These are phyloP conservation scores for Pseudocercospora eumusae DNA, from an alignment of 2,329 filamentous ascomycete genomes.

Conservation along the genomic window DNA sequence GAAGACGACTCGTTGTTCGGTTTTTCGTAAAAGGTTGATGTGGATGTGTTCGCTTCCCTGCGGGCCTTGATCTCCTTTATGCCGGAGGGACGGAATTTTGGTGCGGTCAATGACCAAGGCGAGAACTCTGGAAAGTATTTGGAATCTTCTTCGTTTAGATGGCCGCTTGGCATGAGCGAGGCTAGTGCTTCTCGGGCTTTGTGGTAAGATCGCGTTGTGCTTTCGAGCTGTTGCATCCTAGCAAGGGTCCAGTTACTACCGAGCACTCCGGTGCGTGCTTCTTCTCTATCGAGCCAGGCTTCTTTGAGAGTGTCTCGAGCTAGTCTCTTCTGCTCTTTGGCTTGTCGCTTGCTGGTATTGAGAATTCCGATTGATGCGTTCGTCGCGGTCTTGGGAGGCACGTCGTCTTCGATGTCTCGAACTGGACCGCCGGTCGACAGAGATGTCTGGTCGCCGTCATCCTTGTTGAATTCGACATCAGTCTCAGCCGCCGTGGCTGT, in stretches of 20 bases:
- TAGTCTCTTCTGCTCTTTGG: constrained; percentile 19
- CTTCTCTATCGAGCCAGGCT: constrained; percentile 30
- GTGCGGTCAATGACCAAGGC: constrained; percentile 15
- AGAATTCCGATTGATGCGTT: background rate
- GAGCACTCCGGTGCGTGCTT: constrained; percentile 17
- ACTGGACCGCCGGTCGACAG: background rate
- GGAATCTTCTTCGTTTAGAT: constrained; percentile 29
- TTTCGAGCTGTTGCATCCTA: constrained; percentile 13
- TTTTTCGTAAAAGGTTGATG: background rate
- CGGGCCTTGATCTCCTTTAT: background rate
- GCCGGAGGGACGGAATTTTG: constrained; percentile 19
- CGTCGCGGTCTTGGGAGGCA: background rate
- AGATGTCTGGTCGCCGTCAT: background rate
- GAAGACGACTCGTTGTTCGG: background rate
- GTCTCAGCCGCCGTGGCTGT: too few species aligned
- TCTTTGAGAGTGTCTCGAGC: constrained; percentile 25
- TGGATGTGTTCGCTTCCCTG: background rate
- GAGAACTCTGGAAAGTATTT: constrained; percentile 23
- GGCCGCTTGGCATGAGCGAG: constrained; percentile 23
- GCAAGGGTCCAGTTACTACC: constrained; percentile 20
- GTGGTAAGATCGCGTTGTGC: constrained; percentile 22
- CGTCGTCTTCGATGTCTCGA: background rate
- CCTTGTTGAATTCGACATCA: background rate
- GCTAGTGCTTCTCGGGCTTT: constrained; percentile 22
- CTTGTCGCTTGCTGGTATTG: background rate